Evolutionary conservation across 176 grass and related monocot species (phyloP).

Genomic region (Panicum miliaceum): DNA sequence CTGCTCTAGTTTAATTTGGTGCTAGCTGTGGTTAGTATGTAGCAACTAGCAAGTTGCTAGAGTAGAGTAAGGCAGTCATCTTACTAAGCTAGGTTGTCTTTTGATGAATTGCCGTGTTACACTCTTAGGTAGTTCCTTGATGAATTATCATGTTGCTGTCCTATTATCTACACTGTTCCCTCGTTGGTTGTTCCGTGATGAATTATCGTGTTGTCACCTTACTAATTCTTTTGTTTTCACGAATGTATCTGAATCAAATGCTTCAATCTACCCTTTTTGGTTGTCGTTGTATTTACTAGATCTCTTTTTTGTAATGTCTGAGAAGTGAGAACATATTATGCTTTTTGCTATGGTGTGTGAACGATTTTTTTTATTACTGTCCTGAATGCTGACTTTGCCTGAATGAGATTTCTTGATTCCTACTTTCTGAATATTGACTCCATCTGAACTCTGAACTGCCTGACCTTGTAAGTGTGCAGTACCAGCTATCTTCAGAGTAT

Average conservation of each 20-base stretch:
- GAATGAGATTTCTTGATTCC: not conserved
- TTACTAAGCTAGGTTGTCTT: not conserved
- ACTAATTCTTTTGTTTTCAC: too few species aligned
- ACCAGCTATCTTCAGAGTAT: not conserved
- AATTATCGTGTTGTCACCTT: not conserved
- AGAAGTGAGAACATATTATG: too few species aligned
- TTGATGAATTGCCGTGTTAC: not conserved
- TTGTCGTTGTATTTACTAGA: too few species aligned
- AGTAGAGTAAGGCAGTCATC: not conserved
- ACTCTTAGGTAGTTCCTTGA: not conserved
- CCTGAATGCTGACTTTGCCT: not conserved
- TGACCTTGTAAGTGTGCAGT: not conserved
- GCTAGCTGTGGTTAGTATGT: not conserved
- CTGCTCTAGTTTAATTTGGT: not conserved
- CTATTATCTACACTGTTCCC: not conserved
- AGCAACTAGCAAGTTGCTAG: not conserved
- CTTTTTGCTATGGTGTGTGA: too few species aligned
- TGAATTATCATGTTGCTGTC: not conserved
- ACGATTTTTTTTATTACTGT: too few species aligned
- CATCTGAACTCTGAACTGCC: not conserved
- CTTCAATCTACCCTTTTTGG: too few species aligned
- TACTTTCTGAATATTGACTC: not conserved
- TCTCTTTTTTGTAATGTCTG: too few species aligned
- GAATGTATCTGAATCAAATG: not conserved
- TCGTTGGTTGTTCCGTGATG: not conserved